Evolutionary conservation across 495 filamentous ascomycete genomes (phyloP).

Genomic region (Hapsidospora chrysogenum): DNA sequence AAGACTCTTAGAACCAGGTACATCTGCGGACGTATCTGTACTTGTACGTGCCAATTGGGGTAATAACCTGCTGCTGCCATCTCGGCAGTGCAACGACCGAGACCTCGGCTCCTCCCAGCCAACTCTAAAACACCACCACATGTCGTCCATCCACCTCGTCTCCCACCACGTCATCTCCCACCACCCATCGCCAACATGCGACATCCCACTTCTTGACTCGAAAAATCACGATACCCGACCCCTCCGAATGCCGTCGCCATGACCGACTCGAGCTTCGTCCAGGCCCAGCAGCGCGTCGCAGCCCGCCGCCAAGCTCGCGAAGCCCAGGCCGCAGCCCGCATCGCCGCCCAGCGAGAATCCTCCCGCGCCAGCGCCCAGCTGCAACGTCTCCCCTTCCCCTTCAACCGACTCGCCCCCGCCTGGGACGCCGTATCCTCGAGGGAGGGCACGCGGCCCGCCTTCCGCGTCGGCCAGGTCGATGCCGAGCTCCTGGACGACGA

Average conservation of each 20-base stretch:
- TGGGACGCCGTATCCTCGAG: constrained; percentile 61
- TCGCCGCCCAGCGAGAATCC: constrained; percentile 36
- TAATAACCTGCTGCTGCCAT: no score
- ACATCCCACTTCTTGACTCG: neutral
- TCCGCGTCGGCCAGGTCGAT: constrained; percentile 92
- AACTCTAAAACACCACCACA: no score
- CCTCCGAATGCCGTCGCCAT: constrained; percentile 24
- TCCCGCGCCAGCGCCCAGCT: constrained; percentile 39
- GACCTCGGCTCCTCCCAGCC: no score
- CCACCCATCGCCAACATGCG: no score
- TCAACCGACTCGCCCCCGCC: constrained; percentile 36
- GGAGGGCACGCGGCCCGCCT: constrained; percentile 68
- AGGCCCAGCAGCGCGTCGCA: constrained; percentile 67
- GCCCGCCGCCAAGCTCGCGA: constrained; percentile 62
- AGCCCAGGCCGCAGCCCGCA: constrained; percentile 36
- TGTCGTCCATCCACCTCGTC: neutral
- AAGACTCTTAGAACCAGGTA: no score
- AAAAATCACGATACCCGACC: neutral
- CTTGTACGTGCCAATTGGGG: no score
- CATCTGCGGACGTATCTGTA: no score
- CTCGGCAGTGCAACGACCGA: no score
- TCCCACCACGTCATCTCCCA: neutral
- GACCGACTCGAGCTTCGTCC: constrained; percentile 64
- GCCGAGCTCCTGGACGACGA: constrained; percentile 93
- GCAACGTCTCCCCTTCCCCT: constrained; percentile 45